phyloP scores from a whole-genome alignment of 805 yeast species.

The Candida sithepensis region DNA sequence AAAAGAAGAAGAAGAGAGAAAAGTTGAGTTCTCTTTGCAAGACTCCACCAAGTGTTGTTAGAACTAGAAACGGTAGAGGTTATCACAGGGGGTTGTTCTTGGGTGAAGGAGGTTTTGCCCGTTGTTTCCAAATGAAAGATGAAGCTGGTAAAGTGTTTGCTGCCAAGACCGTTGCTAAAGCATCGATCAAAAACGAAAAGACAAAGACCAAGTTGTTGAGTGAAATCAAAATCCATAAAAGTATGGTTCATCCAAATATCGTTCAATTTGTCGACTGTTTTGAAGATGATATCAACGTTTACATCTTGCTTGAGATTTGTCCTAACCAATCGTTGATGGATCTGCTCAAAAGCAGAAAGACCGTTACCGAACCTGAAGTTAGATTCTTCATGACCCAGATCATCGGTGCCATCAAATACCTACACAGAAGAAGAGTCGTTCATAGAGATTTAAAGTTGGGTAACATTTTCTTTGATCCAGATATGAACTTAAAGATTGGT shows the following conservation, averaged over 20 bases:
- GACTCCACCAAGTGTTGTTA: constrained; percentile 93
- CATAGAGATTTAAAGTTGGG: constrained; percentile 97
- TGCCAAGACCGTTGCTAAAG: constrained; percentile 97
- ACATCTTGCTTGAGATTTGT: constrained; percentile 90
- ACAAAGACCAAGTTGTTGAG: constrained; percentile 82
- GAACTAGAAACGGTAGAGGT: constrained; percentile 82
- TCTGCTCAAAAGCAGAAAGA: constrained; percentile 75
- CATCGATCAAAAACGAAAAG: constrained; percentile 85
- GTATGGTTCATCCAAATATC: constrained; percentile 82
- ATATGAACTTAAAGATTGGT: constrained; percentile 93
- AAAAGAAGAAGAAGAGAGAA: constrained; percentile 70
- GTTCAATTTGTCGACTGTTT: constrained; percentile 95
- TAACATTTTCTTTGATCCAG: constrained; percentile 88
- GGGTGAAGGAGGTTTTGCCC: constrained; percentile 99
- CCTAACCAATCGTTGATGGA: constrained; percentile 95
- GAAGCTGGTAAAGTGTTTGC: constrained; percentile 84
- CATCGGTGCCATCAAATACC: constrained; percentile 88
- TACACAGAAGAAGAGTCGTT: constrained; percentile 88
- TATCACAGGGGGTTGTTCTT: constrained; percentile 86
- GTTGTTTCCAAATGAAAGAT: constrained; percentile 96
- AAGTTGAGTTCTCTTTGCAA: constrained; percentile 87
- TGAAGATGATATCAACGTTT: constrained; percentile 93
- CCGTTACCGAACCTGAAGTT: constrained; percentile 88
- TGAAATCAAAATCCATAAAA: constrained; percentile 92
- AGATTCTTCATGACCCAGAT: constrained; percentile 87